Conservation (phyloP, 2,329 filamentous ascomycete species). For the Pseudogymnoascus verrucosus region DNA sequence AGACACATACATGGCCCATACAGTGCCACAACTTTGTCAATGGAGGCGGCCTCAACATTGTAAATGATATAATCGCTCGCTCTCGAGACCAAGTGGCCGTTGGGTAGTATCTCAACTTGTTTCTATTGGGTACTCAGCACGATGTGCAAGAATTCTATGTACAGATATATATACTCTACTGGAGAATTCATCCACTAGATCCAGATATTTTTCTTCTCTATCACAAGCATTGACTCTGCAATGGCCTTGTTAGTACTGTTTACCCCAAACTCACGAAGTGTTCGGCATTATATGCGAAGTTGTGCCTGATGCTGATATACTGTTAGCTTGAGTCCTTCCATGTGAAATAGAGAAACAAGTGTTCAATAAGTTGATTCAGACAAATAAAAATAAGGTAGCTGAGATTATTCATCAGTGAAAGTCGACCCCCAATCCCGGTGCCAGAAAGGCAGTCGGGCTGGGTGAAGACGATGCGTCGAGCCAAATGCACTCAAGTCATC, state of each 20-base stretch:
- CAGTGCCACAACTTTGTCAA: constrained; percentile 76
- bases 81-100: constrained; percentile 92
- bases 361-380: constrained; percentile 56
- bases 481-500: constrained; percentile 99
- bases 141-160: constrained; percentile 29
- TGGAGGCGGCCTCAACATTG: constrained; percentile 89
- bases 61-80: constrained; percentile 98
- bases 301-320: constrained; percentile 12
- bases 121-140: constrained; percentile 49
- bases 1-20: constrained; percentile 80
- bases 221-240: constrained; percentile 91
- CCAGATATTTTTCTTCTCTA: constrained; percentile 78
- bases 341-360: constrained; percentile 16
- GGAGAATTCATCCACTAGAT: constrained; percentile 71
- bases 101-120: constrained; percentile 79
- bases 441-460: constrained; percentile 68
- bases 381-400: constrained; percentile 89
- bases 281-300: constrained; percentile 15
- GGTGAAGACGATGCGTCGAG: constrained; percentile 80
- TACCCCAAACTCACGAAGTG: background rate
- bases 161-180: constrained; percentile 65
- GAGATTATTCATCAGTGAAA: constrained; percentile 98
- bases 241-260: constrained; percentile 1
- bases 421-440: constrained; percentile 47
- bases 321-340: constrained; percentile 21